A percentile compares a stretch with the other conserved stretches of the same genome.
Evolutionary conservation across 805 yeast genomes (phyloP).

Genomic region (Kluyveromyces siamensis): DNA sequence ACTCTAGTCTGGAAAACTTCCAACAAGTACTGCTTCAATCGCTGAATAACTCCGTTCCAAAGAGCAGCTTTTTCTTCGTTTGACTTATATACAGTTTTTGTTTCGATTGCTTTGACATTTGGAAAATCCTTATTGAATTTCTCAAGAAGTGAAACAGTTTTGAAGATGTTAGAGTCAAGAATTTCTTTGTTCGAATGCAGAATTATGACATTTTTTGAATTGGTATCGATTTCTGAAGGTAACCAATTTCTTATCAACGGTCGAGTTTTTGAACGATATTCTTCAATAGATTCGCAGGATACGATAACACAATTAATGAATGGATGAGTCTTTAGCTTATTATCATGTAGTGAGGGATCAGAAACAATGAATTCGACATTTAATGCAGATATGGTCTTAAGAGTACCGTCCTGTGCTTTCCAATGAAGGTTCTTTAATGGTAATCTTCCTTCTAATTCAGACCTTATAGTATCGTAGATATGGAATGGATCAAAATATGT

Average conservation of each 20-base stretch:
- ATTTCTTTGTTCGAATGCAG: slow-evolving; percentile 25
- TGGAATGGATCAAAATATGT: slow-evolving; percentile 31
- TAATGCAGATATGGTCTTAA: slow-evolving; percentile 17
- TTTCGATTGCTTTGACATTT: slow-evolving; percentile 18
- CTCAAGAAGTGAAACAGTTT: slow-evolving; percentile 23
- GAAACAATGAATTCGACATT: slow-evolving; percentile 18
- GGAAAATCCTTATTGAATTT: slow-evolving; percentile 28
- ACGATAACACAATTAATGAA: slow-evolving; percentile 64
- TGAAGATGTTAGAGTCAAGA: slow-evolving; percentile 24
- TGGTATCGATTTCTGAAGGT: slow-evolving; percentile 8
- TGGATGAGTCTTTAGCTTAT: slow-evolving; percentile 26
- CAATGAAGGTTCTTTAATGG: slow-evolving; percentile 27
- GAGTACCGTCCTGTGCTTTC: slow-evolving; percentile 20
- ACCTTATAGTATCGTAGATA: slow-evolving; percentile 21
- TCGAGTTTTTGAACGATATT: slow-evolving; percentile 69
- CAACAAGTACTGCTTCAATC: slow-evolving; percentile 15
- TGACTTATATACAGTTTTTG: slow-evolving; percentile 27
- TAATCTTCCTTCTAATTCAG: slow-evolving; percentile 20
- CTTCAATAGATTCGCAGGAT: slow-evolving; percentile 56
- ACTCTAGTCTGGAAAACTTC: slow-evolving; percentile 22
- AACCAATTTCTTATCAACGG: slow-evolving; percentile 82
- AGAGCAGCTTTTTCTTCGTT: slow-evolving; percentile 21
- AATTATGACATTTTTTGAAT: slow-evolving; percentile 12
- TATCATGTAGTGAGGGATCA: slow-evolving; percentile 4
- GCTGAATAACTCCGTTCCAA: slow-evolving; percentile 20